These are phyloP conservation scores for Pseudonitzschia multiseries DNA, from an alignment of 108 stramenopile genomes.

Conservation along the genomic window DNA sequence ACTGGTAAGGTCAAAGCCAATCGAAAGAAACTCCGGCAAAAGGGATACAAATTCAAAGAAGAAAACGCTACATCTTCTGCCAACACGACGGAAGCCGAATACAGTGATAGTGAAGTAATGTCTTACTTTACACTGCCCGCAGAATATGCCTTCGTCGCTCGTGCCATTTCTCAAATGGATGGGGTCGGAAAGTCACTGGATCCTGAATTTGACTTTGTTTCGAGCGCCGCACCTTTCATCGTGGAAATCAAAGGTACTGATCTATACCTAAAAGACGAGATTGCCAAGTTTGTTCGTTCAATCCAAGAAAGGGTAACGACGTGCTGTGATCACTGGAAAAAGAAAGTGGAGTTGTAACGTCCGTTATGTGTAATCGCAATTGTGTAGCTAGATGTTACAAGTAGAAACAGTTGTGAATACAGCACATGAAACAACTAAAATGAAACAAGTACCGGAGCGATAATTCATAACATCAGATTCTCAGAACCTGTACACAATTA, in stretches of 20 bases:
- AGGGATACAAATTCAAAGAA: slow-evolving; percentile 38
- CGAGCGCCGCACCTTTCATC: slow-evolving; percentile 72
- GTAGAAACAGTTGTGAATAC: too few species aligned
- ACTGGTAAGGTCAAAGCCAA: slow-evolving; percentile 73
- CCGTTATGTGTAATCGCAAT: too few species aligned
- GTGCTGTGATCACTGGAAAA: neutral
- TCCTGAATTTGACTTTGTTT: slow-evolving; percentile 84
- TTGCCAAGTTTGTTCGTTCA: slow-evolving; percentile 8
- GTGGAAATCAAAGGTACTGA: slow-evolving; percentile 79
- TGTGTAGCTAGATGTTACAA: too few species aligned
- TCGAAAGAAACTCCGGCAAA: slow-evolving; percentile 34
- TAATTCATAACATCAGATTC: too few species aligned
- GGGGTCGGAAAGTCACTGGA: slow-evolving; percentile 82
- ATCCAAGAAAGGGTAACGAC: neutral
- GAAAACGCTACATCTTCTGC: slow-evolving; percentile 22
- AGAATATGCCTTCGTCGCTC: slow-evolving; percentile 86
- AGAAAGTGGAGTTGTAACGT: neutral
- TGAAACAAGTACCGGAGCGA: too few species aligned
- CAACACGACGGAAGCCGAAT: slow-evolving; percentile 19
- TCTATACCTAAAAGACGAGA: slow-evolving; percentile 71
- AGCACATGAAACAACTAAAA: too few species aligned
- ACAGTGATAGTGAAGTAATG: slow-evolving; percentile 78
- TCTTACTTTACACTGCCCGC: slow-evolving; percentile 78
- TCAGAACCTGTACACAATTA: too few species aligned
- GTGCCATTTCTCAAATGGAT: slow-evolving; percentile 84